Base-by-base conservation (phyloP, 495 filamentous ascomycete genomes). In the Chaetomium fimeti region DNA sequence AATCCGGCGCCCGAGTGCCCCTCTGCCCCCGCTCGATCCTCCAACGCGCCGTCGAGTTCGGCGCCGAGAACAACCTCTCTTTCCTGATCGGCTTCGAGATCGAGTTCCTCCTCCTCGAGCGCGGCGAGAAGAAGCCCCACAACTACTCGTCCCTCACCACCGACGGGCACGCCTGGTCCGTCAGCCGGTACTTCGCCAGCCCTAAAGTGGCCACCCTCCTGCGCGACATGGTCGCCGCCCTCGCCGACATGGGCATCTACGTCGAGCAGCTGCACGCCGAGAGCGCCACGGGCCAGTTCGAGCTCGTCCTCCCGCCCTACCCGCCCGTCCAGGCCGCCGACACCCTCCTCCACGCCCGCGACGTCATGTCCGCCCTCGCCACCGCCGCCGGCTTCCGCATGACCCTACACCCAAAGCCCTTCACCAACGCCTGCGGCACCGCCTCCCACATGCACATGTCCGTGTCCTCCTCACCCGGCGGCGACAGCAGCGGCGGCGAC, bases 221-320 rank as follows among this genome's bases (percentile, higher is more conserved):
- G 2, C 83, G 87, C n/a, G 84, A 89, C 36, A 87, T 90, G 49
- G 81, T 82, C 15, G 75, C 79, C 4, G 78, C 79, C 5, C 79
- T 93, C 4, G 79, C 77, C 5, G 71, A 74, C 4, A 81, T 86
- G 58, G 89, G 84, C 16, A 90, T 97, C 60, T 69, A 83, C 8
- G 76, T 92, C 20, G 81, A 89, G 56, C 86, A 91, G 71, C 88
- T 91, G 72, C 92, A 97, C 71, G 74, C 92, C 22, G 92, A 95
- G 70, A 84, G 82, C 59, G 83, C 87, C 0, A 80, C 83, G 0
- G 90, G 90, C 11, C 92, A 96, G 68, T 96, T 88, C 72, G 92
- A 96, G 71, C 89, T 96, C 66, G 80, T 92, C 18, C 85, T 93
- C 0, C 82, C 86, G 0, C 86, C 90, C 0, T 76, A 80, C 0